phyloP scores from a whole-genome alignment of 345 rosid genomes.

The Corymbia maculata region DNA sequence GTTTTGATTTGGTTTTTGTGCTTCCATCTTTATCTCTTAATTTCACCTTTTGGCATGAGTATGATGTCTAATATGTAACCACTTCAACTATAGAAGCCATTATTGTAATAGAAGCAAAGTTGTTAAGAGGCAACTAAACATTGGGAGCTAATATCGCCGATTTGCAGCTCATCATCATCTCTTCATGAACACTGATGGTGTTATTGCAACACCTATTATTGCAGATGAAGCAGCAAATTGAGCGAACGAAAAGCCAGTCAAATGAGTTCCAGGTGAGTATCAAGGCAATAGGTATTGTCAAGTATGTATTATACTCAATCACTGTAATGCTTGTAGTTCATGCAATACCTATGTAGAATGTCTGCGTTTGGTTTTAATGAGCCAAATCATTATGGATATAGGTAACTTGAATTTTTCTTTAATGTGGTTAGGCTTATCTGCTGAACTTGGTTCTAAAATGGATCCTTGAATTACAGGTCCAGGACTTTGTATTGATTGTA shows the following conservation, averaged over 20 bases:
- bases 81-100: neutral
- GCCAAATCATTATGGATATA: too few species aligned
- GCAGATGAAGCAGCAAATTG: slow-evolving; percentile 42
- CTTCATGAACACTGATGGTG: neutral
- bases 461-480: neutral
- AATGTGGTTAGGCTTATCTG: neutral
- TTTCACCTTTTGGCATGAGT: neutral
- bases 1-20: neutral
- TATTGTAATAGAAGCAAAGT: neutral
- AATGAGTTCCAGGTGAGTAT: slow-evolving; percentile 40
- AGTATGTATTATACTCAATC: neutral
- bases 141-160: neutral
- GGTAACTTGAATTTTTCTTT: too few species aligned
- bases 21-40: neutral
- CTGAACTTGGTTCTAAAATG: neutral
- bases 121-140: neutral
- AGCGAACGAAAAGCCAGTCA: slow-evolving; percentile 31
- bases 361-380: too few species aligned
- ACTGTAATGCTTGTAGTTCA: too few species aligned
- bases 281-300: neutral
- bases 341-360: too few species aligned
- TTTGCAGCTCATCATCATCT: neutral
- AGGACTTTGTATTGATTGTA: neutral
- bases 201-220: neutral
- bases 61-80: neutral